Percentiles rank a stretch among this genome's conserved stretches.
These are phyloP conservation scores for Pilasporangium apinafurcum DNA, from an alignment of 352 stramenopile genomes.

Conservation along the genomic window DNA sequence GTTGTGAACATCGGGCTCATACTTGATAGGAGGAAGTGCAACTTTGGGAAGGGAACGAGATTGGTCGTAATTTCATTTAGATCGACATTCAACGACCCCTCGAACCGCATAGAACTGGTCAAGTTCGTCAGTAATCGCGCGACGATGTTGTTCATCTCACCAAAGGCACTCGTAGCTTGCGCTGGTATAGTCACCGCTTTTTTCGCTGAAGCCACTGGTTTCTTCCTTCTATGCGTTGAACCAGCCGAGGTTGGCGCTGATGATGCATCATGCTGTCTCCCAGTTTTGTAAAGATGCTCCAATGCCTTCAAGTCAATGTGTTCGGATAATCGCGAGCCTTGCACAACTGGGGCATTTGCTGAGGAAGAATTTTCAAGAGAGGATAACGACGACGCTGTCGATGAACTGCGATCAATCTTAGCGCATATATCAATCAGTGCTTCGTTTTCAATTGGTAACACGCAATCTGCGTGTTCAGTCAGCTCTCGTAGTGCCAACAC, in stretches of 20 bases:
- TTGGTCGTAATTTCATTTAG: slow-evolving; percentile 99
- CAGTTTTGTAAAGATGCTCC: slow-evolving; percentile 41
- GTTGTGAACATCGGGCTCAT: slow-evolving; percentile 58
- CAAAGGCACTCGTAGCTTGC: slow-evolving; percentile 82
- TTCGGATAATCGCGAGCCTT: slow-evolving; percentile 34
- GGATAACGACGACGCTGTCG: slow-evolving; percentile 2
- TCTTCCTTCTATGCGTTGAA: no score
- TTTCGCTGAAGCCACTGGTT: no score
- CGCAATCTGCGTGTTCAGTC: slow-evolving; percentile 85
- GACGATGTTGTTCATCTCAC: slow-evolving; percentile 98
- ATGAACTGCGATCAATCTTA: slow-evolving; percentile 23
- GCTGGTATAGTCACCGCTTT: slow-evolving; percentile 5
- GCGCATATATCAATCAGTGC: slow-evolving; percentile 69
- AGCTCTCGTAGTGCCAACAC: slow-evolving; percentile 76
- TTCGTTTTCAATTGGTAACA: slow-evolving; percentile 90
- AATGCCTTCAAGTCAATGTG: slow-evolving; percentile 38
- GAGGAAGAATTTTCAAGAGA: slow-evolving; percentile 8
- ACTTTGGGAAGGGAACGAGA: slow-evolving; percentile 97
- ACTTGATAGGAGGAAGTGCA: slow-evolving; percentile 96
- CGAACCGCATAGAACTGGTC: slow-evolving; percentile 98
- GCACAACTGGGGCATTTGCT: slow-evolving; percentile 9
- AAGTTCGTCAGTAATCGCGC: slow-evolving; percentile 96
- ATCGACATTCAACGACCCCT: slow-evolving; percentile 98
- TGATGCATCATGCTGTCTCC: slow-evolving; percentile 7
- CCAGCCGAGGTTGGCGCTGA: no score